A percentile compares a stretch with the other conserved stretches of the same genome.
phyloP scores from a whole-genome alignment of 202 grass and related monocot species.

The Digitaria exilis region DNA sequence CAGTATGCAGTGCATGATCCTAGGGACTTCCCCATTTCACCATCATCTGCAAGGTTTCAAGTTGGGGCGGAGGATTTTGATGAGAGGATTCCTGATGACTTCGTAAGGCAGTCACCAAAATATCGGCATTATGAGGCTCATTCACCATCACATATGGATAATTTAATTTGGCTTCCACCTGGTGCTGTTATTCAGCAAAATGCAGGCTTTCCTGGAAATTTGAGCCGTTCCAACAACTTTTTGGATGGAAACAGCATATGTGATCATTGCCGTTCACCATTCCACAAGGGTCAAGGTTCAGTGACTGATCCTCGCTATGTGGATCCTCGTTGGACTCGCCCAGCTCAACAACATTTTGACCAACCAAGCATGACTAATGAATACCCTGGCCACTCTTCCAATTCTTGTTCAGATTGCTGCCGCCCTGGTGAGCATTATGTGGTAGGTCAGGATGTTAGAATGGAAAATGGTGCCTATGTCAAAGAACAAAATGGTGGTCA shows the following conservation, averaged over 20 bases:
- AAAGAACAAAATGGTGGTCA: conserved; percentile 67
- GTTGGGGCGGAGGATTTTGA: conserved; percentile 69
- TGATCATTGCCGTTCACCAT: conserved; percentile 62
- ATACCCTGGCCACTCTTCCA: conserved; percentile 56
- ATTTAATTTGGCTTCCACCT: conserved; percentile 68
- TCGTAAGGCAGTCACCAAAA: conserved; percentile 53
- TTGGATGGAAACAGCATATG: conserved; percentile 62
- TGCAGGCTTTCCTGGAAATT: conserved; percentile 76
- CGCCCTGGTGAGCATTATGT: conserved; percentile 56
- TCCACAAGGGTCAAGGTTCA: conserved; percentile 59
- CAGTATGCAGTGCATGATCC: conserved; percentile 62
- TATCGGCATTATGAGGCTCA: conserved; percentile 66
- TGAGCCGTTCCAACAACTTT: conserved; percentile 57
- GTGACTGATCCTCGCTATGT: conserved; percentile 57
- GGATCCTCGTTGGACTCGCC: conserved; percentile 54
- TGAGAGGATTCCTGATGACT: conserved; percentile 71
- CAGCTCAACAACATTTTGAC: conserved; percentile 55
- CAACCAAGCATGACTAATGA: conserved; percentile 56
- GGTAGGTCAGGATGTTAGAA: conserved; percentile 60
- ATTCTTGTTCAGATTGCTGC: conserved; percentile 59
- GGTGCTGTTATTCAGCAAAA: conserved; percentile 74
- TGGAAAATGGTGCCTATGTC: conserved; percentile 59
- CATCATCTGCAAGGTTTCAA: conserved; percentile 68
- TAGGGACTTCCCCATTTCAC: conserved; percentile 69
- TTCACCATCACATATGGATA: conserved; percentile 61